Evolutionary conservation across 2,329 filamentous ascomycete species (phyloP), one percentile per base, ranked within the genome.

Genomic region (Penicillium sp.): DNA sequence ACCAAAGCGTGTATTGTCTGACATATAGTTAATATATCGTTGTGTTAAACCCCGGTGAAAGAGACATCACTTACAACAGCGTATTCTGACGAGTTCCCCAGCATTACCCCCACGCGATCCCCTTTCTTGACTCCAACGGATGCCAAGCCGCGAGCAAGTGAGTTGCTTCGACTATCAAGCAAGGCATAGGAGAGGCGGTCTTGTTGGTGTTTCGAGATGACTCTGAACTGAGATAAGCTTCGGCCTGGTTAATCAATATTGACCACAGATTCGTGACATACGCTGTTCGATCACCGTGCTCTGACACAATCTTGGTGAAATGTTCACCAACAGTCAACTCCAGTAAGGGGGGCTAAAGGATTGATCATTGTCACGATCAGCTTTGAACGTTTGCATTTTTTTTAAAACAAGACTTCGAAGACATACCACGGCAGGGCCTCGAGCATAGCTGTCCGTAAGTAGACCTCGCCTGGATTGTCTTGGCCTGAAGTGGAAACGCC

Each of bases 11-110:
- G 97, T 5, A 86, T 91, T 18, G 68, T 66, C 77, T 71, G 44
- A 4, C 2, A 25, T 8, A 26, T 28, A 5, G 38, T 54, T 8
- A 46, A 50, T 47, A 28, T 9, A 7, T 18, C 2, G 12, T 36
- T 36, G 24, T 7, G 6, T 9, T 9, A 25, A 9, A n/a, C 29
- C 29, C 1, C 5, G 9, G 24, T 7, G 3, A 7, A 4, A 5
- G 13, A 7, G 2, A 25, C 1, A 9, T 27, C 24, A 48, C 74
- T 61, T 68, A 93, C 78, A 43, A 85, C 84, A 3, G 88, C 88
- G 65, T 88, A 91, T 67, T 95, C 90, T 57, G 85, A 74, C 37
- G 83, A 84, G 68, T 95, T 97, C 12, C 91, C 91, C 44, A 96
- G 73, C 51, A 85, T 91, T 26, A 96, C 82, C 11, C 88, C 90